Conservation (phyloP, 129 eudicot genomes). For the Flaveria sonorensis region DNA sequence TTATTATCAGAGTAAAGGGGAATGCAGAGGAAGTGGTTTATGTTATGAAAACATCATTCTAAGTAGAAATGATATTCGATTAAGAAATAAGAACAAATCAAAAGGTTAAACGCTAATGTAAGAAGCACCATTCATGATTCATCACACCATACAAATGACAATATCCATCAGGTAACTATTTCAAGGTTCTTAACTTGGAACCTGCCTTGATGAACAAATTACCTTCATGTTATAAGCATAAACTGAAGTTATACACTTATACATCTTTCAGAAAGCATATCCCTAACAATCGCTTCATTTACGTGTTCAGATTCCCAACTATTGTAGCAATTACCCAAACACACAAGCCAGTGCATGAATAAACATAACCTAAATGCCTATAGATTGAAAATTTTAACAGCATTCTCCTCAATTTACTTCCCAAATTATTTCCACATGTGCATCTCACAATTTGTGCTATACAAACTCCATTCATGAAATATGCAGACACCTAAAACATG, state of each 20-base stretch:
- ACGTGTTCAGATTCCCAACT: not conserved
- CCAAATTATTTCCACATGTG: not conserved
- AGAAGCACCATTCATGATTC: not conserved
- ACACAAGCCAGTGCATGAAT: slow-evolving; percentile 12
- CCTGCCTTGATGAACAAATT: not conserved
- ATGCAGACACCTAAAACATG: not conserved
- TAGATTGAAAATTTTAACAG: not conserved
- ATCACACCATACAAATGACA: not conserved
- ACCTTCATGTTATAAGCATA: slow-evolving; percentile 1
- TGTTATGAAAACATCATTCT: not conserved
- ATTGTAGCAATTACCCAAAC: not conserved
- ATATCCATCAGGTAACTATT: slow-evolving; percentile 11
- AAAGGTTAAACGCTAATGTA: not conserved
- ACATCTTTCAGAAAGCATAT: slow-evolving; percentile 2
- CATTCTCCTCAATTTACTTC: not conserved
- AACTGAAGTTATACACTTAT: not conserved
- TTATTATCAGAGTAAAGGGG: not conserved
- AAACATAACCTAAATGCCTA: slow-evolving; percentile 9
- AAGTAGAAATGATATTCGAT: not conserved
- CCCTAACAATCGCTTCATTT: slow-evolving; percentile 2
- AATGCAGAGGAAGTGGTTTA: not conserved
- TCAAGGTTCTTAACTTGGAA: not conserved
- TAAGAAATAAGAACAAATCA: not conserved
- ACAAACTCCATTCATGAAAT: not conserved
- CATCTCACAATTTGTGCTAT: slow-evolving; percentile 3